These are phyloP conservation scores for Grosmannia penicillata DNA, from an alignment of 2,329 filamentous ascomycete species.

Conservation along the genomic window DNA sequence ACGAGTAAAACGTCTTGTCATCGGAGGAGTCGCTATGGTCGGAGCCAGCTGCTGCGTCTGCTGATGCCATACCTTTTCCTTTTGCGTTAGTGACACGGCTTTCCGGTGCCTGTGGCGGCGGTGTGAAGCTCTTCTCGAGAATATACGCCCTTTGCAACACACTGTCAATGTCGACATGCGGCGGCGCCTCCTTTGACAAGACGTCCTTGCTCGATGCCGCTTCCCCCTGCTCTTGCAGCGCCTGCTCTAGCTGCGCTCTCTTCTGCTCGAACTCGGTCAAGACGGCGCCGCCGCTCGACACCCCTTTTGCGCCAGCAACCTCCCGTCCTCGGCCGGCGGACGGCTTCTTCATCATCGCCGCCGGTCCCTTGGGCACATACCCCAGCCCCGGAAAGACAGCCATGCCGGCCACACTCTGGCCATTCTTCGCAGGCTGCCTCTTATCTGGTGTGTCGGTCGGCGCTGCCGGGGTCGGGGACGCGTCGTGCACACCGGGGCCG, in stretches of 20 bases:
- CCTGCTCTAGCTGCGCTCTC: slow-evolving; percentile 66
- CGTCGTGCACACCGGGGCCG: neutral
- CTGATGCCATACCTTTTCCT: neutral
- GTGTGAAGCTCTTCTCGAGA: slow-evolving; percentile 55
- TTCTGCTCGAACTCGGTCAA: slow-evolving; percentile 69
- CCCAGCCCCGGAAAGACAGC: slow-evolving; percentile 6
- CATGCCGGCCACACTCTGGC: slow-evolving; percentile 18
- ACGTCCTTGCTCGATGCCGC: slow-evolving; percentile 26
- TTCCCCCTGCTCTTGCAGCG: slow-evolving; percentile 63
- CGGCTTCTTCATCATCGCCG: neutral
- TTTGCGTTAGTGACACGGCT: neutral
- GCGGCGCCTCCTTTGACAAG: slow-evolving; percentile 34
- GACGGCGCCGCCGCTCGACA: slow-evolving; percentile 54
- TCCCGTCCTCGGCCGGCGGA: neutral
- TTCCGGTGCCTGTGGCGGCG: slow-evolving; percentile 18
- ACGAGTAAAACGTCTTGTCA: slow-evolving; percentile 92
- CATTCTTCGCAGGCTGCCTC: slow-evolving; percentile 16
- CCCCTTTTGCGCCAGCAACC: neutral
- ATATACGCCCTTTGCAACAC: slow-evolving; percentile 57
- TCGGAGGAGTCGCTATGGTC: slow-evolving; percentile 66
- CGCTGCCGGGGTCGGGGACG: neutral
- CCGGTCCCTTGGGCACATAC: neutral
- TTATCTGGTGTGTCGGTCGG: neutral
- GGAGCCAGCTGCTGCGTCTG: neutral
- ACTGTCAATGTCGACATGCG: slow-evolving; percentile 56